A percentile compares a stretch with the other conserved stretches of the same genome.
Conservation (phyloP, 2,329 filamentous ascomycete species). For the Aureobasidium leucospermi region DNA sequence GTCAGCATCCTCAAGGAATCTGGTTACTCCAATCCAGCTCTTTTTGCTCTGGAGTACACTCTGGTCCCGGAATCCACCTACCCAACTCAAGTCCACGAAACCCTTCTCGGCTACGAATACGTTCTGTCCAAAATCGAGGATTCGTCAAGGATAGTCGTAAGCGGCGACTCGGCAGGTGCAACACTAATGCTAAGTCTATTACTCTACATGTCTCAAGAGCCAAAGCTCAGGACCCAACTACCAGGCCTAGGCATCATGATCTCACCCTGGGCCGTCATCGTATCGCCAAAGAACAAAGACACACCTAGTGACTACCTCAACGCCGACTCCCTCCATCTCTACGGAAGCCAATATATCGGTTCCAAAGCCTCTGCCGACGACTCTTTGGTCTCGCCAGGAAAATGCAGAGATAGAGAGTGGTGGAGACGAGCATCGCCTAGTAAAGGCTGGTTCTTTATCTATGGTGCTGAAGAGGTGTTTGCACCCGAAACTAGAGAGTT, state of each 20-base stretch:
- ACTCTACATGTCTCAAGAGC: conserved; percentile 53
- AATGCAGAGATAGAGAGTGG: conserved; percentile 56
- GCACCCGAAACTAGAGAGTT: conserved; percentile 60
- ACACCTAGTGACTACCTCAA: conserved; percentile 72
- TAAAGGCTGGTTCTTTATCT: conserved; percentile 62
- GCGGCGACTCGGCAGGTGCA: conserved; percentile 73
- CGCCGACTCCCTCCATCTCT: conserved; percentile 56
- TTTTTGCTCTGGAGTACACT: conserved; percentile 75
- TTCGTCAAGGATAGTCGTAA: conserved; percentile 59
- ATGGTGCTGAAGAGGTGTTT: conserved; percentile 72
- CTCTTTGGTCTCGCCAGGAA: conserved; percentile 61
- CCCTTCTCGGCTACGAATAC: conserved; percentile 62
- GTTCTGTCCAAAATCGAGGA: conserved; percentile 53
- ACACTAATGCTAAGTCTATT: conserved; percentile 67
- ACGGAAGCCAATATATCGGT: conserved; percentile 63
- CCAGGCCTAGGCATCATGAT: conserved; percentile 64
- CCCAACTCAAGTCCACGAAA: conserved; percentile 66
- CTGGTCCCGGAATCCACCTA: conserved; percentile 68
- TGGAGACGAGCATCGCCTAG: conserved; percentile 62
- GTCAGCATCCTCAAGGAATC: conserved; percentile 54
- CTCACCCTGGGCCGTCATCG: conserved; percentile 71
- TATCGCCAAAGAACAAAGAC: conserved; percentile 59
- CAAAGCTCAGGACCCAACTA: conserved; percentile 35
- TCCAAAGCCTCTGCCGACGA: conserved; percentile 44
- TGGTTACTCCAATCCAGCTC: conserved; percentile 66